Conservation (phyloP, 805 yeast genomes). For the Ascoidea asiatica region DNA sequence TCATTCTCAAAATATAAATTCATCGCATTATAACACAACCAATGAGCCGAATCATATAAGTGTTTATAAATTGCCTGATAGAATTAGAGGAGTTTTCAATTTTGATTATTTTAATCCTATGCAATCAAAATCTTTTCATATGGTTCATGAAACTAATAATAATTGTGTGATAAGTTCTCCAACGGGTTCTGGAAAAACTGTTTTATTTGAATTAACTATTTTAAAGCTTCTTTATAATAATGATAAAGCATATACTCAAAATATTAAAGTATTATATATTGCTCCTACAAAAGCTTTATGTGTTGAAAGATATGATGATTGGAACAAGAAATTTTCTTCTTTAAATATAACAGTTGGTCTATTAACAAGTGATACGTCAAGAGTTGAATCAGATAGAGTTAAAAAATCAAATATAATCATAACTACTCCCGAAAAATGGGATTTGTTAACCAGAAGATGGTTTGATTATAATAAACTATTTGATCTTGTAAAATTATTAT, state of each 20-base stretch:
- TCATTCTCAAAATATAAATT: too few relatives aligned
- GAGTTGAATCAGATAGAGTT: slow-evolving; percentile 28
- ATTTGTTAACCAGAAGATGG: slow-evolving; percentile 39
- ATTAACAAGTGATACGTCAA: slow-evolving; percentile 41
- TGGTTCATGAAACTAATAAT: slow-evolving; percentile 19
- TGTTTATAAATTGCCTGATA: slow-evolving; percentile 21
- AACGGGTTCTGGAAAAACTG: slow-evolving; percentile 50
- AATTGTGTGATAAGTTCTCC: slow-evolving; percentile 41
- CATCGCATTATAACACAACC: background rate
- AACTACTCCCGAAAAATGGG: slow-evolving; percentile 56
- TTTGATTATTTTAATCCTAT: slow-evolving; percentile 30
- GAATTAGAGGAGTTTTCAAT: slow-evolving; percentile 20
- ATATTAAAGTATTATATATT: slow-evolving; percentile 29
- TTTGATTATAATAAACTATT: slow-evolving; percentile 25
- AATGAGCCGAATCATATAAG: slow-evolving; percentile 2
- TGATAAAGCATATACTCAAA: slow-evolving; percentile 11
- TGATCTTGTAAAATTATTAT: slow-evolving; percentile 28
- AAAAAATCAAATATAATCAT: slow-evolving; percentile 37
- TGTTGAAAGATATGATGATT: slow-evolving; percentile 31
- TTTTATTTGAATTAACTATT: slow-evolving; percentile 38
- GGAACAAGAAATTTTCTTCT: slow-evolving; percentile 27
- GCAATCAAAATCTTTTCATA: slow-evolving; percentile 32
- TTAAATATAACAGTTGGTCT: slow-evolving; percentile 31
- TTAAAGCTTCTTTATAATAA: slow-evolving; percentile 19
- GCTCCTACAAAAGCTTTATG: slow-evolving; percentile 53